Conservation (phyloP, 2,329 filamentous ascomycete species). For the Phaeosphaeria sp. region DNA sequence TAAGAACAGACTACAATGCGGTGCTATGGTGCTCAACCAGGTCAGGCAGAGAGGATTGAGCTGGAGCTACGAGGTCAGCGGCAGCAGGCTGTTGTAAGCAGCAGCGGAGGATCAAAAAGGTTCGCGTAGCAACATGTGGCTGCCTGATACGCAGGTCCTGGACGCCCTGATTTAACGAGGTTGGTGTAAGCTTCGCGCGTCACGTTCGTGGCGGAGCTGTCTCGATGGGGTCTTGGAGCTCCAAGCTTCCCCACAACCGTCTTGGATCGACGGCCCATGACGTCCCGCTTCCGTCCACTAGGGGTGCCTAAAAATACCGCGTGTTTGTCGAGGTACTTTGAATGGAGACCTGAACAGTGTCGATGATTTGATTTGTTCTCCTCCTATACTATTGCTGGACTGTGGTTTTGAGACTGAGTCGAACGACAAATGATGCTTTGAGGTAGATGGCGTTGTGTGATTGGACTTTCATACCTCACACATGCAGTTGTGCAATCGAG, state of each 20-base stretch:
- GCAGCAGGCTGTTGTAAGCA: not conserved
- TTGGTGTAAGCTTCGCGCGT: not conserved
- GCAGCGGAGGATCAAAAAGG: not conserved
- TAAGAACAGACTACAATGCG: not conserved
- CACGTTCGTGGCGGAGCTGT: not conserved
- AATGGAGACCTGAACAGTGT: too few relatives aligned
- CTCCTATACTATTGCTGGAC: too few relatives aligned
- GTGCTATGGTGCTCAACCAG: not conserved
- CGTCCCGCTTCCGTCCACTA: conserved; percentile 1
- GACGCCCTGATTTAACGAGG: not conserved
- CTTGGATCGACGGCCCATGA: not conserved
- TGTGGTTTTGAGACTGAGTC: too few relatives aligned
- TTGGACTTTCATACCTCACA: too few relatives aligned
- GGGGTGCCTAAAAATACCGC: not conserved
- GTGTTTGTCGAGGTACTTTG: not conserved
- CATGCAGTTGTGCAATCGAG: too few relatives aligned
- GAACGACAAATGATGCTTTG: too few relatives aligned
- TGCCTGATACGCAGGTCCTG: not conserved
- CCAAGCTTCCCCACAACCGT: not conserved
- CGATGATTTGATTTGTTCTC: too few relatives aligned
- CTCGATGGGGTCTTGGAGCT: not conserved
- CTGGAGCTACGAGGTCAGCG: not conserved
- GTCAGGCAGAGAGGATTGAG: not conserved
- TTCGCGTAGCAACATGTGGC: not conserved
- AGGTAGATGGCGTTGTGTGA: too few relatives aligned